These are phyloP conservation scores for Lentinula sp. DNA, from an alignment of 768 basidiomycete species.

Conservation along the genomic window DNA sequence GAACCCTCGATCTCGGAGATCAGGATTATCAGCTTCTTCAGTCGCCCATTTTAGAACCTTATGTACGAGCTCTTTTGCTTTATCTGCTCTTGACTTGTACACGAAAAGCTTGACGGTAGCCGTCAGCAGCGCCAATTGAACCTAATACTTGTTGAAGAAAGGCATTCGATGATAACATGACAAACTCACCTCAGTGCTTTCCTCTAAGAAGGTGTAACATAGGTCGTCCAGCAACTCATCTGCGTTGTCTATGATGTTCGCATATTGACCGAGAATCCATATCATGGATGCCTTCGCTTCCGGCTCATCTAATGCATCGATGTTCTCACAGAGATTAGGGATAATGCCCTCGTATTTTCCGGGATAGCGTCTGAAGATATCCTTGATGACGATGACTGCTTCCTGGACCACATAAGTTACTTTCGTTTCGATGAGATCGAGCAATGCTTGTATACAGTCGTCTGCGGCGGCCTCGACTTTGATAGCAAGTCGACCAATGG, in stretches of 20 bases:
- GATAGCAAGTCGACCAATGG: conserved; percentile 96
- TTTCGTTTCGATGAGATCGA: conserved; percentile 86
- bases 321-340: conserved; percentile 85
- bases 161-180: not conserved
- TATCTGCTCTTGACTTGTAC: conserved; percentile 77
- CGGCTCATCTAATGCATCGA: conserved; percentile 89
- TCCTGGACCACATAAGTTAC: conserved; percentile 97
- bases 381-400: conserved; percentile 94
- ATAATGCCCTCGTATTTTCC: conserved; percentile 97
- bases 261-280: conserved; percentile 97
- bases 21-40: conserved; percentile 97
- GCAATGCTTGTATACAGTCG: conserved; percentile 80
- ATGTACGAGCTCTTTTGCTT: conserved; percentile 83
- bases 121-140: conserved; percentile 91
- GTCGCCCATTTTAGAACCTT: conserved; percentile 97
- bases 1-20: conserved; percentile 93
- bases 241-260: conserved; percentile 91
- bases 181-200: conserved; percentile 80
- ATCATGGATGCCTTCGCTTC: conserved; percentile 97
- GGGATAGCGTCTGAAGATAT: conserved; percentile 96
- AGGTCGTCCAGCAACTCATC: conserved; percentile 94
- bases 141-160: conserved; percentile 39
- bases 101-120: conserved; percentile 96
- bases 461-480: conserved; percentile 90
- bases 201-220: conserved; percentile 83